phyloP scores from a whole-genome alignment of 2,329 filamentous ascomycete genomes.

The Westerdykella ornata region DNA sequence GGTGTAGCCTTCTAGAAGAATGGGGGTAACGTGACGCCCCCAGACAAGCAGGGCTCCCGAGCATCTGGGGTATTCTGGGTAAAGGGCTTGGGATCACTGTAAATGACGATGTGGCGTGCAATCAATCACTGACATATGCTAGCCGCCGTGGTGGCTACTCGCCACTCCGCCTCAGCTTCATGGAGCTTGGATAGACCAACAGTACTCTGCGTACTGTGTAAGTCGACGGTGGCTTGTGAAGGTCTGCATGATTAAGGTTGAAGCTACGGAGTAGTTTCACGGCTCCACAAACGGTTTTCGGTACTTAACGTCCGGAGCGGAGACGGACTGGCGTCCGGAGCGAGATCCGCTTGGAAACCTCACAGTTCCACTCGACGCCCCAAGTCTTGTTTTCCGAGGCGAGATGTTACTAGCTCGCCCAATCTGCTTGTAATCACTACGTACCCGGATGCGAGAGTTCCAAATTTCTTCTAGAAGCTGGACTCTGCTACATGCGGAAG shows the following conservation, averaged over 20 bases:
- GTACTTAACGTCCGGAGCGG: too few species aligned
- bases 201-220: constrained; percentile 1
- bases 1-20: constrained; percentile 22
- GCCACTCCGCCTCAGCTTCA: background rate
- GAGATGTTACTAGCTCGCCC: too few species aligned
- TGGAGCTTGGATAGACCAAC: background rate
- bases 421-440: too few species aligned
- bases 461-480: too few species aligned
- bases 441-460: too few species aligned
- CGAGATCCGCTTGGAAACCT: too few species aligned
- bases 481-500: too few species aligned
- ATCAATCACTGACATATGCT: constrained; percentile 11
- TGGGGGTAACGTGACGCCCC: constrained; percentile 13
- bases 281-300: too few species aligned
- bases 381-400: too few species aligned
- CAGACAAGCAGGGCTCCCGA: constrained; percentile 8
- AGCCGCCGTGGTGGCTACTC: constrained; percentile 2
- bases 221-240: constrained; percentile 2
- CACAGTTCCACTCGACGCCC: too few species aligned
- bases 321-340: too few species aligned
- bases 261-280: too few species aligned
- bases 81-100: constrained; percentile 13
- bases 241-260: background rate
- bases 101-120: constrained; percentile 6
- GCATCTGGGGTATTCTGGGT: constrained; percentile 16